Conservation (phyloP, 2,329 filamentous ascomycete species). For the Colletotrichum theobromicola region DNA sequence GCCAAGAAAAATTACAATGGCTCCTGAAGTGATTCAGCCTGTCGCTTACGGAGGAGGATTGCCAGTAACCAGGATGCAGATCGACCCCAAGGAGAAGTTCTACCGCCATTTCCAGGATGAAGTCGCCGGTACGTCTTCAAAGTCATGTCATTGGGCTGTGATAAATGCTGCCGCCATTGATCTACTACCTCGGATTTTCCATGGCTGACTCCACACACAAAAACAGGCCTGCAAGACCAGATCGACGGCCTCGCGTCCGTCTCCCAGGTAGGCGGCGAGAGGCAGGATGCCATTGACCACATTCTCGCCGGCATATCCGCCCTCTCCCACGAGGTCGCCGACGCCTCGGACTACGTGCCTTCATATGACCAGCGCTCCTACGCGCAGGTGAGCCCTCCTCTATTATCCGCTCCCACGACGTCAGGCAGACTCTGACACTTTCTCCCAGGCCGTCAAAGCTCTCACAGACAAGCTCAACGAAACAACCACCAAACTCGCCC, state of each 20-base stretch:
- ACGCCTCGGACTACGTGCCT: slow-evolving; percentile 81
- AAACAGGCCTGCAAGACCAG: slow-evolving; percentile 65
- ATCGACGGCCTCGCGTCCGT: slow-evolving; percentile 44
- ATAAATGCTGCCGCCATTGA: not conserved
- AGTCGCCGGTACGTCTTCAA: slow-evolving; percentile 65
- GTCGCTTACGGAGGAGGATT: slow-evolving; percentile 10
- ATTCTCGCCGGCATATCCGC: slow-evolving; percentile 80
- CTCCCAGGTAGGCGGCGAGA: slow-evolving; percentile 70
- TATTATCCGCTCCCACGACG: not conserved
- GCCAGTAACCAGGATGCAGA: slow-evolving; percentile 35
- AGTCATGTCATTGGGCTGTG: not conserved
- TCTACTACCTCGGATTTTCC: not conserved
- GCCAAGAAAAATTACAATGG: slow-evolving; percentile 11
- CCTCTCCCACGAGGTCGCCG: slow-evolving; percentile 83
- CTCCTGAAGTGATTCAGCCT: slow-evolving; percentile 23
- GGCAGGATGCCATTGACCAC: slow-evolving; percentile 80
- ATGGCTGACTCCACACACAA: not conserved
- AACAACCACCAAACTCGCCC: slow-evolving; percentile 69
- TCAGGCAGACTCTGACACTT: not conserved
- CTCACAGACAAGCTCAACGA: slow-evolving; percentile 80
- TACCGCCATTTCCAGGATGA: slow-evolving; percentile 83
- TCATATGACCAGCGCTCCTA: slow-evolving; percentile 91
- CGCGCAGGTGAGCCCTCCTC: slow-evolving; percentile 64
- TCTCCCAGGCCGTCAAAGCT: slow-evolving; percentile 73
- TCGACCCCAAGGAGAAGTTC: slow-evolving; percentile 75